phyloP scores from a whole-genome alignment of 1,284 basidiomycete genomes.

The Trichosporon asahii region DNA sequence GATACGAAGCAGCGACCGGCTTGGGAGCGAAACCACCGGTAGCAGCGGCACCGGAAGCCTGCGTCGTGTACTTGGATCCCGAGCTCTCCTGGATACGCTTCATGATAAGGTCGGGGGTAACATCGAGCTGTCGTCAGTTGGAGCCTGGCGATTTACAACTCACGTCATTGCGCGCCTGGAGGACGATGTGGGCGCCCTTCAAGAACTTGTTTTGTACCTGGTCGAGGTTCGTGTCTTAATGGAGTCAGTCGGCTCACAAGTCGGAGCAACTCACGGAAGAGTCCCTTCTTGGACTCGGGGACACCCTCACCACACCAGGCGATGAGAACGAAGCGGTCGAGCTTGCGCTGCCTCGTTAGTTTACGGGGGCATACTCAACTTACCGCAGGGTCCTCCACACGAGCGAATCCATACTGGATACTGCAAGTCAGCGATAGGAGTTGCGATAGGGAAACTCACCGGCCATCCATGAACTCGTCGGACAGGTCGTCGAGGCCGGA shows the following conservation, averaged over 20 bases:
- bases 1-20: constrained; percentile 38
- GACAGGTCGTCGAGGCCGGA: constrained; percentile 82
- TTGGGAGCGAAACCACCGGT: constrained; percentile 24
- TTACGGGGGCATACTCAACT: constrained; percentile 31
- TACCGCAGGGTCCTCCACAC: constrained; percentile 84
- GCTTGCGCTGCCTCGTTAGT: constrained; percentile 59
- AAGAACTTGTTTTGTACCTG: constrained; percentile 74
- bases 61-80: constrained; percentile 72
- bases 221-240: constrained; percentile 68
- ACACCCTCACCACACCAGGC: constrained; percentile 97
- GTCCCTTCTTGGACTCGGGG: constrained; percentile 83
- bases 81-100: constrained; percentile 83
- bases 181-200: constrained; percentile 79
- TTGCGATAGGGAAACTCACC: constrained; percentile 55
- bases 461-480: constrained; percentile 91
- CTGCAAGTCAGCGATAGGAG: constrained; percentile 51
- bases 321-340: constrained; percentile 87
- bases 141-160: constrained; percentile 27
- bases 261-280: constrained; percentile 63
- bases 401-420: constrained; percentile 89
- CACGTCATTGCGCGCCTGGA: constrained; percentile 88
- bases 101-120: constrained; percentile 74
- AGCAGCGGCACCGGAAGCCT: constrained; percentile 26
- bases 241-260: not conserved
- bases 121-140: constrained; percentile 63